Base-by-base conservation (phyloP, 75 land plant species). In the Chamaecyparis obtusa region DNA sequence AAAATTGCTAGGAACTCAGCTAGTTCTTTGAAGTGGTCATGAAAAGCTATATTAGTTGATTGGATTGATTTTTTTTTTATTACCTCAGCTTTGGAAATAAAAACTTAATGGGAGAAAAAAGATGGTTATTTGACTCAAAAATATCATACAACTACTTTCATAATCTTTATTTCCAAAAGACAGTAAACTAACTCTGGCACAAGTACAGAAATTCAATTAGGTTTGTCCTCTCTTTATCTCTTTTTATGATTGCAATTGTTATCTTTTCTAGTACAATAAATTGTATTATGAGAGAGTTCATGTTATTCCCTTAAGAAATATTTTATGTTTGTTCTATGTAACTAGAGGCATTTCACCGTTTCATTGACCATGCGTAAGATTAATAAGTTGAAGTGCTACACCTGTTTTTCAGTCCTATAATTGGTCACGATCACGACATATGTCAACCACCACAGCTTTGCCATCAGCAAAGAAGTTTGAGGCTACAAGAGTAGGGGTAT, bases 401-500 rank as follows among this genome's bases (percentile, higher is more conserved):
- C 41, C 21, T 81, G 83, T 39, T 49, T 43, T 81, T 51, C 85
- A 89, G 90, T 60, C 37, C 7, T 44, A 86, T 15, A 64, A 37
- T 54, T 79, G 39, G 7, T 84, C 19, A 32, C 43, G 36, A 67
- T 83, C 82, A 46, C 74, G 51, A 37, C 51, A 87, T 35, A 88
- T 88, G 89, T 83, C 90, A 43, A 83, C 88, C 33, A 6, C 67
- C 2, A 51, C 86, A 32, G 30, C 88, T 43, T 27, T 89, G 35
- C 17, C 41, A 30, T 80, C 49, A 41, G 57, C 85, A 64, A 86
- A 44, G 8, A 79, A 64, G 30, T 35, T 85, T 13, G 81, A 72
- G 41, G 17, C 64, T 55, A 27, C 90, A 83, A 92, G 88, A 46
- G 91, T 90, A 33, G 93, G 93, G 1, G 51, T 92, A 78, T 87